Conservation (phyloP, 768 basidiomycete species). For the Termitomyces sp. region DNA sequence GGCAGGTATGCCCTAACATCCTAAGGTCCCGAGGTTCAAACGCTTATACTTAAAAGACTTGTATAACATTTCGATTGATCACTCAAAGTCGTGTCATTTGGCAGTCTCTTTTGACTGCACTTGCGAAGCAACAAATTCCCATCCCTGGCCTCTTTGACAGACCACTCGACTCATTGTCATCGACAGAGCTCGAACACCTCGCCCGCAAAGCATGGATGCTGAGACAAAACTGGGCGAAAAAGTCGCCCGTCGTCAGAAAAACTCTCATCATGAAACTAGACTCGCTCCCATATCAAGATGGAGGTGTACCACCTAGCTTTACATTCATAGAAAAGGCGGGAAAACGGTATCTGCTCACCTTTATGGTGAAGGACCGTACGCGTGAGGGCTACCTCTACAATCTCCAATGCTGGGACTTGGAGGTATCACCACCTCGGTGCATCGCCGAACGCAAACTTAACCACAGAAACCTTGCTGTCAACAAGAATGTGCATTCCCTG, state of each 20-base stretch:
- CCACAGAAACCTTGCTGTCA: slow-evolving; percentile 42
- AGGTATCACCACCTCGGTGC: slow-evolving; percentile 26
- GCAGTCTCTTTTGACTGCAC: slow-evolving; percentile 36
- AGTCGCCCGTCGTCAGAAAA: slow-evolving; percentile 26
- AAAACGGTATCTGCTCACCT: slow-evolving; percentile 42
- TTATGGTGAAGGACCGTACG: slow-evolving; percentile 22
- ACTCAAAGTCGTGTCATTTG: slow-evolving; percentile 49
- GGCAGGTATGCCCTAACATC: slow-evolving; percentile 35
- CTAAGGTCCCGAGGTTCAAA: background rate
- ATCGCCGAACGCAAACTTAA: slow-evolving; percentile 35
- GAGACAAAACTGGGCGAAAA: slow-evolving; percentile 45
- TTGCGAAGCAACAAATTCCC: slow-evolving; percentile 39
- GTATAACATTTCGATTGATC: slow-evolving; percentile 32
- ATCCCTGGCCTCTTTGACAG: slow-evolving; percentile 32
- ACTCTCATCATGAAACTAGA: slow-evolving; percentile 17
- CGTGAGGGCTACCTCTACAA: slow-evolving; percentile 21
- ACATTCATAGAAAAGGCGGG: slow-evolving; percentile 41
- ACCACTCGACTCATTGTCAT: slow-evolving; percentile 29
- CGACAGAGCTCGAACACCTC: slow-evolving; percentile 39
- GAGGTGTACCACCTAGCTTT: slow-evolving; percentile 32
- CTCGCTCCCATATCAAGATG: slow-evolving; percentile 21
- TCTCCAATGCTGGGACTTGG: slow-evolving; percentile 58
- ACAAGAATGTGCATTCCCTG: slow-evolving; percentile 28
- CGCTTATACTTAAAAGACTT: slow-evolving; percentile 34
- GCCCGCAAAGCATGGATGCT: slow-evolving; percentile 35